phyloP scores from a whole-genome alignment of 2,329 filamentous ascomycete genomes.

The Drechslera avenae region DNA sequence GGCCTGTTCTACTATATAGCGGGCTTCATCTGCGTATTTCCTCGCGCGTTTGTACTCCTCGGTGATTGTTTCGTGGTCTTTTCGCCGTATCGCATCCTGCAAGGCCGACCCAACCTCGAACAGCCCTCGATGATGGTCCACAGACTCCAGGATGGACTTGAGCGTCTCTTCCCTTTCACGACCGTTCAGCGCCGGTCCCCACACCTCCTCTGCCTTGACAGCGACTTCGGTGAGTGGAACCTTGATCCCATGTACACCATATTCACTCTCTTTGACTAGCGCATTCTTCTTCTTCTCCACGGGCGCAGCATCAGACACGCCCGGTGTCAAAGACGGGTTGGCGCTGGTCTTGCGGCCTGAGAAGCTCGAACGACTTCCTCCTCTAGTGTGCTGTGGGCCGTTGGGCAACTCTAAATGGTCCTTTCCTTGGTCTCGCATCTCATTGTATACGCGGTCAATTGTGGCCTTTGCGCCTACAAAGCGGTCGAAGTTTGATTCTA shows the following conservation, averaged over 20 bases:
- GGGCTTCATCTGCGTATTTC: constrained; percentile 78
- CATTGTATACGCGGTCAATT: constrained; percentile 97
- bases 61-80: constrained; percentile 85
- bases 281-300: constrained; percentile 82
- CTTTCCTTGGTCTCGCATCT: constrained; percentile 80
- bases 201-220: constrained; percentile 94
- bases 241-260: constrained; percentile 67
- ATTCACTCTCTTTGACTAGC: constrained; percentile 78
- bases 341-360: constrained; percentile 54
- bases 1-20: constrained; percentile 64
- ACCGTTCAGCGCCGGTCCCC: constrained; percentile 91
- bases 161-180: constrained; percentile 88
- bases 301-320: constrained; percentile 37
- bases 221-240: constrained; percentile 85
- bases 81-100: constrained; percentile 83
- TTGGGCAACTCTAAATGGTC: constrained; percentile 38
- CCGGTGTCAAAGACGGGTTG: constrained; percentile 28
- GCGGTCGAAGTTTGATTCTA: constrained; percentile 97
- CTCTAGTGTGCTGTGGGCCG: constrained; percentile 64
- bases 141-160: constrained; percentile 73
- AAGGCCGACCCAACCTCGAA: constrained; percentile 81
- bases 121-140: constrained; percentile 80
- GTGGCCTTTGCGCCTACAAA: constrained; percentile 97
- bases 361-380: constrained; percentile 68
- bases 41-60: constrained; percentile 87